phyloP scores from a whole-genome alignment of 2,329 filamentous ascomycete species.

The Lanzia echinophila region DNA sequence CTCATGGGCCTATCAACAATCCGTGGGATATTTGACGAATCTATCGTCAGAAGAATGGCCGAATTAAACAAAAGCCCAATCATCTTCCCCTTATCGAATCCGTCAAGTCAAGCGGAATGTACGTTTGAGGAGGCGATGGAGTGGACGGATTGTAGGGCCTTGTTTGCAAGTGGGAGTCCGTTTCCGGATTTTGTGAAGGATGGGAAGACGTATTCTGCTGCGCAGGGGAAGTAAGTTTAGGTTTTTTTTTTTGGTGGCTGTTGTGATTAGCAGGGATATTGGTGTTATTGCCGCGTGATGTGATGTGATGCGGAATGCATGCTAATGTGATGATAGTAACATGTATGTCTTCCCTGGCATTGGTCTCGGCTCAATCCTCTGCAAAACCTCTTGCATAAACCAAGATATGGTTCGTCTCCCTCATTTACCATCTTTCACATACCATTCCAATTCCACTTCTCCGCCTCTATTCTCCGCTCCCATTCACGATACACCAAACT shows the following conservation, averaged over 20 bases:
- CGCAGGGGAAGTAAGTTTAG: conserved; percentile 37
- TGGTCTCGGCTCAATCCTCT: conserved; percentile 70
- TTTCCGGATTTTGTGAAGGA: conserved; percentile 64
- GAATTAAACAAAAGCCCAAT: conserved; percentile 63
- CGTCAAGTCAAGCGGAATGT: conserved; percentile 75
- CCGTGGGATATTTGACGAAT: conserved; percentile 66
- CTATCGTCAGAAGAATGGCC: conserved; percentile 69
- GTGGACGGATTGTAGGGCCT: conserved; percentile 69
- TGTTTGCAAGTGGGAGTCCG: conserved; percentile 79
- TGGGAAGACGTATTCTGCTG: conserved; percentile 41
- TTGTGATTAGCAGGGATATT: background rate
- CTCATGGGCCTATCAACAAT: conserved; percentile 79
- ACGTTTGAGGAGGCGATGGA: conserved; percentile 66
- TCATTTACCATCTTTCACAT: background rate
- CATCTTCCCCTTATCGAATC: conserved; percentile 77
- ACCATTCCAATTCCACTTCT: conserved; percentile 64
- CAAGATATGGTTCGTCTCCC: conserved; percentile 24
- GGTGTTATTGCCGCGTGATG: no score
- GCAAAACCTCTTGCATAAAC: conserved; percentile 53
- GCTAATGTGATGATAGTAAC: conserved; percentile 59
- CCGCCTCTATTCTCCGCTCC: no score
- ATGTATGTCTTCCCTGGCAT: conserved; percentile 81
- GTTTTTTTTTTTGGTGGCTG: background rate
- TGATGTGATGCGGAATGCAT: no score
- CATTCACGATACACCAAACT: no score